These are phyloP conservation scores for Ehretia macrophylla DNA, from an alignment of 257 asterid genomes.

Conservation along the genomic window DNA sequence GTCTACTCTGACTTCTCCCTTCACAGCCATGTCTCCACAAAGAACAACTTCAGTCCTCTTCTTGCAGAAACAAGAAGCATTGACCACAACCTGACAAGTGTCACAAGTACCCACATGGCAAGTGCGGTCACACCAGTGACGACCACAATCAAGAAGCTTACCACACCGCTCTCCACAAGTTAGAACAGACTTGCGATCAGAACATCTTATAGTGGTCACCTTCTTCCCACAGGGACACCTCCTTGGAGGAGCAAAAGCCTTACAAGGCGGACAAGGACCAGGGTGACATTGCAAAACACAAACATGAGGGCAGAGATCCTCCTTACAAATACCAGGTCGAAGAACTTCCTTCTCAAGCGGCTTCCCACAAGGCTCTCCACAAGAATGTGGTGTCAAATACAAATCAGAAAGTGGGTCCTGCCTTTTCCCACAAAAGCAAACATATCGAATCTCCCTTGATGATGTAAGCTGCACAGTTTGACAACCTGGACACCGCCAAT, in stretches of 20 bases:
- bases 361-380: constrained; percentile 97
- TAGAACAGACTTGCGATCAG: constrained; percentile 75
- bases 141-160: constrained; percentile 78
- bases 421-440: constrained; percentile 90
- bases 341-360: constrained; percentile 69
- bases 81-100: constrained; percentile 62
- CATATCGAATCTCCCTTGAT: constrained; percentile 69
- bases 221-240: constrained; percentile 92
- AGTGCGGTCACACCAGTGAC: constrained; percentile 61
- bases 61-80: constrained; percentile 89
- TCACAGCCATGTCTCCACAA: constrained; percentile 80
- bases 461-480: constrained; percentile 87
- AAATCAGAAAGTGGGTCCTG: constrained; percentile 87
- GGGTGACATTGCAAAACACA: constrained; percentile 99
- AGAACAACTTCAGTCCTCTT: constrained; percentile 65
- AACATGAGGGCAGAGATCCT: constrained; percentile 84
- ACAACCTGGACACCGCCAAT: constrained; percentile 99
- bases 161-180: constrained; percentile 88
- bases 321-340: constrained; percentile 49
- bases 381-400: constrained; percentile 96
- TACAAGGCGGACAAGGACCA: constrained; percentile 98
- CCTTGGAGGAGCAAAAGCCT: constrained; percentile 95
- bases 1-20: constrained; percentile 69
- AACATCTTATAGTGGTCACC: constrained; percentile 79
- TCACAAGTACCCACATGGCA: constrained; percentile 92